Percentiles rank a stretch among this genome's conserved stretches.
phyloP scores from a whole-genome alignment of 2,329 filamentous ascomycete species.

The Alternaria angustiovoidea region DNA sequence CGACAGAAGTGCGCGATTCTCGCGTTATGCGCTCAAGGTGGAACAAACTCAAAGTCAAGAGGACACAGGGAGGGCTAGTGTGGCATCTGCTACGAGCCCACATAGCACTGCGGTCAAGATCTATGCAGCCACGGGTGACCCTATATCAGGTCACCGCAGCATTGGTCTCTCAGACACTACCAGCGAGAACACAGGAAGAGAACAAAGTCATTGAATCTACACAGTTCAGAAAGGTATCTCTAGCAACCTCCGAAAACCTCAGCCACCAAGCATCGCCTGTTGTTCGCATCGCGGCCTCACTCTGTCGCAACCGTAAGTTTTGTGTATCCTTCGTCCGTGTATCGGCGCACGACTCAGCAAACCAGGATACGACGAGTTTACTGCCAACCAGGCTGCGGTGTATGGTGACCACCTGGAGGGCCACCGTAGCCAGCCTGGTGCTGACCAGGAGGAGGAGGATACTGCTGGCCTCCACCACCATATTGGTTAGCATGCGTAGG shows the following conservation, averaged over 20 bases:
- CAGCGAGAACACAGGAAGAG: neutral
- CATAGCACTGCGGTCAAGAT: no score
- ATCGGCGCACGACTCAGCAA: neutral
- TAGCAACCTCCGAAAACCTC: neutral
- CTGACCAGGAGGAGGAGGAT: slow-evolving; percentile 23
- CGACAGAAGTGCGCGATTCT: no score
- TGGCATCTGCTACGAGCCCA: no score
- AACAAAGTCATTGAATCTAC: slow-evolving; percentile 13
- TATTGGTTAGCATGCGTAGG: slow-evolving; percentile 24
- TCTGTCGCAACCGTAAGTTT: neutral
- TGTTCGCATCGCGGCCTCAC: neutral
- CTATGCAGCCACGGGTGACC: no score
- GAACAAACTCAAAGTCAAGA: no score
- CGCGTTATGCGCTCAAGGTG: no score
- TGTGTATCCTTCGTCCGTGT: neutral
- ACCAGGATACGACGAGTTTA: neutral
- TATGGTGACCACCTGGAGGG: slow-evolving; percentile 10
- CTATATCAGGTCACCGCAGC: no score
- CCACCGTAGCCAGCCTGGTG: slow-evolving; percentile 24
- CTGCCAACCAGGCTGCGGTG: slow-evolving; percentile 41
- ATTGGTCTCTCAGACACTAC: neutral
- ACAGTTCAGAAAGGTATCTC: slow-evolving; percentile 15
- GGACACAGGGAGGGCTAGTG: no score
- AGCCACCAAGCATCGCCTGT: neutral
- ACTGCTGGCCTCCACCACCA: slow-evolving; percentile 22